Conservation (phyloP, 257 asterid species). For the Linderniella brevidens region DNA sequence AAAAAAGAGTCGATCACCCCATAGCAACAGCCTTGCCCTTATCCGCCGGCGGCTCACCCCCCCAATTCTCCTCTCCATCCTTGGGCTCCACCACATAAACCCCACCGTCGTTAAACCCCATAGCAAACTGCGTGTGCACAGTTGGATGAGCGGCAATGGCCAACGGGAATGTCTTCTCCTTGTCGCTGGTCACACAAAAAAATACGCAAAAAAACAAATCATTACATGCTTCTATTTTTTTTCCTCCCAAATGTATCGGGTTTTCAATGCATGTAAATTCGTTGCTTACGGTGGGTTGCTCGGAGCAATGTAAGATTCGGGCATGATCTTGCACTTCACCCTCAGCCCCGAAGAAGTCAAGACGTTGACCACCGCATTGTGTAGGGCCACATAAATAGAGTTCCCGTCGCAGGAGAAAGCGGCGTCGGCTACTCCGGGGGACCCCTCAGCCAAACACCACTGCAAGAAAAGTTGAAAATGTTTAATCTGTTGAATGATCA, state of each 20-base stretch:
- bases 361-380: constrained; percentile 27
- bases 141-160: constrained; percentile 46
- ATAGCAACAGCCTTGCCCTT: constrained; percentile 14
- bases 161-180: constrained; percentile 30
- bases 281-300: constrained; percentile 24
- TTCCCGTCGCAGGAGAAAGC: constrained; percentile 50
- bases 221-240: not conserved
- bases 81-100: constrained; percentile 51
- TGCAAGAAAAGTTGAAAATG: too few species aligned
- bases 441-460: constrained; percentile 34
- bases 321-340: constrained; percentile 34
- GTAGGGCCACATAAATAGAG: constrained; percentile 27
- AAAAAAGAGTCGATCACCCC: too few species aligned
- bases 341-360: constrained; percentile 26
- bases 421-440: constrained; percentile 38
- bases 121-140: constrained; percentile 37
- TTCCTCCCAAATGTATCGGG: not conserved
- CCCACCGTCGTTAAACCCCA: constrained; percentile 54
- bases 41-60: constrained; percentile 25
- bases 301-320: constrained; percentile 34
- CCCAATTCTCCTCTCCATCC: constrained; percentile 39
- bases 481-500: too few species aligned
- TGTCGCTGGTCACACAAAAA: constrained; percentile 20
- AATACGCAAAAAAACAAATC: not conserved
- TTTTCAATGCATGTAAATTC: not conserved